Evolutionary conservation across 768 basidiomycete genomes (phyloP).

Genomic region (Collybiopsis luxurians): DNA sequence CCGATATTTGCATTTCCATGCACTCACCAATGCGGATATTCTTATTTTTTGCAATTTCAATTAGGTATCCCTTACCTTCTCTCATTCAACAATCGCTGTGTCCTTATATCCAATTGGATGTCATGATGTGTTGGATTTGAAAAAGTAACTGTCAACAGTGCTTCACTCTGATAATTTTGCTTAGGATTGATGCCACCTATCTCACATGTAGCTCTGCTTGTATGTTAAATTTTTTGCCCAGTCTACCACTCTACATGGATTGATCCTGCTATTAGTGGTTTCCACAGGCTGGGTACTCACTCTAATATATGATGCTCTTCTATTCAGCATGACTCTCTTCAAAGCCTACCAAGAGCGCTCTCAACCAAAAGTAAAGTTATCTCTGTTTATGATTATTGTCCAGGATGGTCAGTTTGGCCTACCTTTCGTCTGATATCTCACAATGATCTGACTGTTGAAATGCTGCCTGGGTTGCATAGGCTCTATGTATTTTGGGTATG

Average conservation of each 20-base stretch:
- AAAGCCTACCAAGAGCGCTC: neutral
- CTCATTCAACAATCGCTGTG: neutral
- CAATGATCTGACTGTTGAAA: neutral
- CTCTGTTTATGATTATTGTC: neutral
- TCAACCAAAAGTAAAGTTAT: neutral
- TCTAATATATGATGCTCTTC: neutral
- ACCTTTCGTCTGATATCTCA: too few species aligned
- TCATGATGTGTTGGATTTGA: too few species aligned
- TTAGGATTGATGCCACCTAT: too few species aligned
- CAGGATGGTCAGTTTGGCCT: neutral
- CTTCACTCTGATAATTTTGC: too few species aligned
- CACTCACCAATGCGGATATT: neutral
- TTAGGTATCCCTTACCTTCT: neutral
- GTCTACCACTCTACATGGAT: too few species aligned
- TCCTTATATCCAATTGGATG: neutral
- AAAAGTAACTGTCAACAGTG: neutral
- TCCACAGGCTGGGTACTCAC: neutral
- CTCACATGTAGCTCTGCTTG: neutral
- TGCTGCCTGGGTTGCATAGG: too few species aligned
- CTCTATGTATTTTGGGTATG: constrained; percentile 1
- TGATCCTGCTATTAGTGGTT: neutral
- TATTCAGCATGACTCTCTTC: constrained; percentile 1
- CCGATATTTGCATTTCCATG: too few species aligned
- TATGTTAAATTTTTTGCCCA: neutral
- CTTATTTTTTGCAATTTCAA: too few species aligned